A percentile compares a stretch with the other conserved stretches of the same genome.
These are phyloP conservation scores for Stagonosporopsis rhizophila DNA, from an alignment of 2,329 filamentous ascomycete species.

Conservation along the genomic window DNA sequence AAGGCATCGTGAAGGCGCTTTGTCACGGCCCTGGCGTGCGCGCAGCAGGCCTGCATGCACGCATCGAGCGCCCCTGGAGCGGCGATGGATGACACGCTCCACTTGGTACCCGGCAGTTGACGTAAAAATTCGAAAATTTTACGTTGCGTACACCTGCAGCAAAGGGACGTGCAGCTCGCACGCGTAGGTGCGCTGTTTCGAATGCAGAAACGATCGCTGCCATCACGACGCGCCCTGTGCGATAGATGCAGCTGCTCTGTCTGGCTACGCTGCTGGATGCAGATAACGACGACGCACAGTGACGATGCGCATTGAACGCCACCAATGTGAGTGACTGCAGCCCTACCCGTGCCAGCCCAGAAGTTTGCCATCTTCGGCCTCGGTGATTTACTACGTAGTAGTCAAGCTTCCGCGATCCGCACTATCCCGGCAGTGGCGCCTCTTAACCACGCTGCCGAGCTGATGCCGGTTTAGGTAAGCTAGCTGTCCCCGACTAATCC, in stretches of 20 bases:
- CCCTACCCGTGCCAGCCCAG: slow-evolving; percentile 17
- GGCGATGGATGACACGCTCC: slow-evolving; percentile 30
- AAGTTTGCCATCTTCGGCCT: neutral
- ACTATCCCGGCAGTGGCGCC: slow-evolving; percentile 28
- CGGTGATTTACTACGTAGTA: slow-evolving; percentile 18
- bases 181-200: slow-evolving; percentile 8
- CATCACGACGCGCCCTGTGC: slow-evolving; percentile 4
- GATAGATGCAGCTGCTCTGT: neutral
- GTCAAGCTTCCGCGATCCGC: slow-evolving; percentile 30
- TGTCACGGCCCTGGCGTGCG: slow-evolving; percentile 15
- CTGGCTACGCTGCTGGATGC: neutral
- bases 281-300: slow-evolving; percentile 4
- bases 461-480: slow-evolving; percentile 8
- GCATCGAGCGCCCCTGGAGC: slow-evolving; percentile 10
- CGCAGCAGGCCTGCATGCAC: slow-evolving; percentile 9
- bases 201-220: neutral
- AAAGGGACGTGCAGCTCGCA: slow-evolving; percentile 29
- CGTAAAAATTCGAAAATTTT: slow-evolving; percentile 42
- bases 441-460: slow-evolving; percentile 29
- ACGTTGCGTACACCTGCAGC: slow-evolving; percentile 23
- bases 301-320: slow-evolving; percentile 6
- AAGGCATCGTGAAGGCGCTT: slow-evolving; percentile 12
- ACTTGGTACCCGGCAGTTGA: slow-evolving; percentile 38
- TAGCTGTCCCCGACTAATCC: slow-evolving; percentile 20
- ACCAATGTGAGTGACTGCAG: slow-evolving; percentile 13